These are phyloP conservation scores for Phialophora macrospora DNA, from an alignment of 2,329 filamentous ascomycete genomes.

Conservation along the genomic window DNA sequence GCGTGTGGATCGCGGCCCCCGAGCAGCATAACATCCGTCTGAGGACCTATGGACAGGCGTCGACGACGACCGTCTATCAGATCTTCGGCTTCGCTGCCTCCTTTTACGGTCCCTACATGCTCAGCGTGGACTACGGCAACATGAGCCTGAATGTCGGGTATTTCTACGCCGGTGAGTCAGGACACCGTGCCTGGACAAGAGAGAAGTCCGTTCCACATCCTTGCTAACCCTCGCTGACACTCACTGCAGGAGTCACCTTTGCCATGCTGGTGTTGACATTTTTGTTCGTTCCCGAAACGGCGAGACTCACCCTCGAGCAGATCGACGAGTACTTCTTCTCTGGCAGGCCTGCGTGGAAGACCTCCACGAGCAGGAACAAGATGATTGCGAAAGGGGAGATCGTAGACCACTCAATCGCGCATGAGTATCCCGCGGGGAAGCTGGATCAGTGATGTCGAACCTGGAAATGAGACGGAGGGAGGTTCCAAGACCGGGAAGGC, in stretches of 20 bases:
- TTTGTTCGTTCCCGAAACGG: constrained; percentile 41
- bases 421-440: constrained; percentile 1
- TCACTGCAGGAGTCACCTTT: constrained; percentile 20
- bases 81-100: constrained; percentile 39
- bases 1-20: constrained; percentile 38
- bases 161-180: constrained; percentile 39
- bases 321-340: constrained; percentile 41
- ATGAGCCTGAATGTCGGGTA: constrained; percentile 43
- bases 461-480: neutral
- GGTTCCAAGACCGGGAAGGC: neutral
- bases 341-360: constrained; percentile 39
- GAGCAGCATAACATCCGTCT: constrained; percentile 42
- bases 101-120: constrained; percentile 42
- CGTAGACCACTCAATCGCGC: neutral
- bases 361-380: constrained; percentile 37
- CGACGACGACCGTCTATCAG: constrained; percentile 38
- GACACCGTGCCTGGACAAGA: too few relatives aligned
- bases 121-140: constrained; percentile 39
- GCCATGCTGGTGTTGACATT: constrained; percentile 16
- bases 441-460: neutral
- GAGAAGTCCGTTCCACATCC: neutral
- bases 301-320: constrained; percentile 41
- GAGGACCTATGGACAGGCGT: constrained; percentile 41
- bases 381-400: constrained; percentile 19
- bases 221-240: neutral